These are phyloP conservation scores for Aquilaria yunnanensis DNA, from an alignment of 345 rosid genomes.

Conservation along the genomic window DNA sequence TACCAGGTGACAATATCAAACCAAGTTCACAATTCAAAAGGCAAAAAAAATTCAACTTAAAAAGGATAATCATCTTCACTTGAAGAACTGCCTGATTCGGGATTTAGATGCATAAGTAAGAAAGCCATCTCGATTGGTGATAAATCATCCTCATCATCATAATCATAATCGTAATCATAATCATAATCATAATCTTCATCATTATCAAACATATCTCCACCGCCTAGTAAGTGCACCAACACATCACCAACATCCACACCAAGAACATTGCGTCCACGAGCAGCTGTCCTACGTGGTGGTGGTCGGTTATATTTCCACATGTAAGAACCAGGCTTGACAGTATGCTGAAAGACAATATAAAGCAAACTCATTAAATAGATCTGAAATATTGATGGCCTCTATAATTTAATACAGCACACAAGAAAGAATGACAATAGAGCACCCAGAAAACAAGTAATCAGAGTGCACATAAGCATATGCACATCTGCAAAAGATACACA, in stretches of 20 bases:
- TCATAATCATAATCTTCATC: constrained; percentile 13
- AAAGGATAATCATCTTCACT: constrained; percentile 38
- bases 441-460: not conserved
- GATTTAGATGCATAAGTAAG: constrained; percentile 39
- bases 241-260: constrained; percentile 1
- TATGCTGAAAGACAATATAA: constrained; percentile 64
- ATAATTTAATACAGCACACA: constrained; percentile 14
- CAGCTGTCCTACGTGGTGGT: constrained; percentile 42
- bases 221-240: not conserved
- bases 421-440: constrained; percentile 1
- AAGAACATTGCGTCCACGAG: not conserved
- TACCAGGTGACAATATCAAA: constrained; percentile 7
- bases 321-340: constrained; percentile 76
- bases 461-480: too few species aligned
- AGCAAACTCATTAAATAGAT: constrained; percentile 40
- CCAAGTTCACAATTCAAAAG: constrained; percentile 15
- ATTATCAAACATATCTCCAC: not conserved
- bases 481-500: too few species aligned
- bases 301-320: constrained; percentile 66
- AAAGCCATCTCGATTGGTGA: constrained; percentile 42
- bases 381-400: constrained; percentile 24
- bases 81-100: constrained; percentile 36
- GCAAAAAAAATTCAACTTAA: constrained; percentile 9
- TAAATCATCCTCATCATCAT: constrained; percentile 19
- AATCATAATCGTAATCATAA: not conserved